Percentiles rank a stretch among this genome's conserved stretches.
Conservation (phyloP, 495 filamentous ascomycete species). For the Platismatia glauca region DNA sequence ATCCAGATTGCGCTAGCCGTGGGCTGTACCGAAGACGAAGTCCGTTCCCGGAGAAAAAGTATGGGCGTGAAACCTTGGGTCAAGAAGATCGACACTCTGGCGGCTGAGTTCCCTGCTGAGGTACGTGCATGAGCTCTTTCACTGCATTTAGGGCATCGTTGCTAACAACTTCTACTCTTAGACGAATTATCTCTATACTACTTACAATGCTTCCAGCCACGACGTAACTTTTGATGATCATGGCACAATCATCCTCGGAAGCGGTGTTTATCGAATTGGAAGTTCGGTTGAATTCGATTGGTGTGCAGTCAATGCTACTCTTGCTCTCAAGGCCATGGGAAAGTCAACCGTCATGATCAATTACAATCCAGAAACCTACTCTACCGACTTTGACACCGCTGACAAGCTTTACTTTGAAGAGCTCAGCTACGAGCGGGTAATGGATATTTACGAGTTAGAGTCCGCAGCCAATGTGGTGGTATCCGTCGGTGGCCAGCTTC, state of each 20-base stretch:
- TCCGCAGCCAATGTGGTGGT: slow-evolving; percentile 81
- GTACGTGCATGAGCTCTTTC: background rate
- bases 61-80: slow-evolving; percentile 86
- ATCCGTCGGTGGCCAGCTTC: slow-evolving; percentile 89
- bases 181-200: slow-evolving; percentile 77
- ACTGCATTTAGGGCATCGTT: background rate
- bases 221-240: slow-evolving; percentile 95
- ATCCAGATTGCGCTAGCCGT: slow-evolving; percentile 88
- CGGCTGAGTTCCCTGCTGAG: slow-evolving; percentile 87
- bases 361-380: slow-evolving; percentile 83
- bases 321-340: slow-evolving; percentile 76
- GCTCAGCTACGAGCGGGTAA: slow-evolving; percentile 91
- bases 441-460: slow-evolving; percentile 98
- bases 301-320: slow-evolving; percentile 92
- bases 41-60: slow-evolving; percentile 72
- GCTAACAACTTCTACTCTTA: slow-evolving; percentile 53
- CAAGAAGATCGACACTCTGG: slow-evolving; percentile 96
- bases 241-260: slow-evolving; percentile 79
- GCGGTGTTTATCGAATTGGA: slow-evolving; percentile 93
- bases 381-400: slow-evolving; percentile 88
- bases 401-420: slow-evolving; percentile 97
- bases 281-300: slow-evolving; percentile 98
- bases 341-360: slow-evolving; percentile 99
- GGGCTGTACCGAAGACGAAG: slow-evolving; percentile 76
- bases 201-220: slow-evolving; percentile 93